Base-by-base conservation (phyloP, 805 yeast genomes). In the Wickerhamiella dianesei region DNA sequence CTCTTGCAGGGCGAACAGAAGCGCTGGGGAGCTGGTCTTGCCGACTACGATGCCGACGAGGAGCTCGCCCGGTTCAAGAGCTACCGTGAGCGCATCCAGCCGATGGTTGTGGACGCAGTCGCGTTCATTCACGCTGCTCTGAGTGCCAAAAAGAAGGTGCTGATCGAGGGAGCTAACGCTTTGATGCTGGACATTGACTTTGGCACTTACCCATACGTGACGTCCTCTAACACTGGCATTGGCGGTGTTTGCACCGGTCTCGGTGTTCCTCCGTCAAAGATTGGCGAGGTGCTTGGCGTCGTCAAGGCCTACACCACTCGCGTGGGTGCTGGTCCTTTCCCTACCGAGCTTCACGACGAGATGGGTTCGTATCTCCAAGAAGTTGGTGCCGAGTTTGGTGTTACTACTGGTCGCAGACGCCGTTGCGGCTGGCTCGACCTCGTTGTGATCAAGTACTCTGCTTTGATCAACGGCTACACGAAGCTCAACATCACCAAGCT, bases 291-390 rank as follows among this genome's bases (percentile, higher is more conserved):
- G 41, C 86, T 81, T 64, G 98, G 98, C 67, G 98, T 92, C 21
- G 97, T 89, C 42, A 92, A 92, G 72, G 97, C 97, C 39, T 92
- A 92, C 69, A 92, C 98, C 41, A 92, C 98, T 35, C 80, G 98
- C 68, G 98, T 92, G 47, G 98, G 98, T 59, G 97, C 88, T 63
- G 98, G 98, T 54, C 98, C 98, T 29, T 92, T 92, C 82, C 96
- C 98, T 52, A 81, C 97, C 48, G 98, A 92, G 69, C 97, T 88
- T 65, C 75, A 88, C 63, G 87, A 89, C 65, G 79, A 69, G 35
- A 77, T 71, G 43, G 98, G 98, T 61, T 94, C 83, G 59, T 76
- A 77, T 55, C 73, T 92, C 62, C 98, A 92, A 66, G 68, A 73
- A 40, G 84, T 92, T 53, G 98, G 98, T 60, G 95, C 88, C 49